A percentile compares a stretch with the other conserved stretches of the same genome.
phyloP scores from a whole-genome alignment of 2,329 filamentous ascomycete genomes.

The Sclerotinia glacialis region DNA sequence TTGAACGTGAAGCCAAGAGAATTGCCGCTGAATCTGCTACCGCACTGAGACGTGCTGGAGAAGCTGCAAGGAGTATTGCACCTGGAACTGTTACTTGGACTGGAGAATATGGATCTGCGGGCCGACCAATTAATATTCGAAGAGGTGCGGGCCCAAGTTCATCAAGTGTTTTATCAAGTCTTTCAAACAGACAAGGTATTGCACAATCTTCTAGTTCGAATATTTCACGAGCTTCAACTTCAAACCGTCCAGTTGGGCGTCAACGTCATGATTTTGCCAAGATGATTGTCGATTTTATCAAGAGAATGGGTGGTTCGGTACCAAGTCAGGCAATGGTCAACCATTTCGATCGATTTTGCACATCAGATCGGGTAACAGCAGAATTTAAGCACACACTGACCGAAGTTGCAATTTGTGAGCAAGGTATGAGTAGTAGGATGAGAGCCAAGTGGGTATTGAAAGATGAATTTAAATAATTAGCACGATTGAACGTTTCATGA shows the following conservation, averaged over 20 bases:
- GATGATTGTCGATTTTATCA: conserved; percentile 77
- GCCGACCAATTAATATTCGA: conserved; percentile 57
- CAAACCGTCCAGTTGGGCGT: conserved; percentile 41
- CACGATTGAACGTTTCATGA: not conserved
- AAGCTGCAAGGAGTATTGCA: conserved; percentile 69
- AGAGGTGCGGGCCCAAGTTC: conserved; percentile 52
- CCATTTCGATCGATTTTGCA: conserved; percentile 82
- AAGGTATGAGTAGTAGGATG: conserved; percentile 38
- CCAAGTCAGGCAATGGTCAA: conserved; percentile 84
- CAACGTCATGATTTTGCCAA: conserved; percentile 61
- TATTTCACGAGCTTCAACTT: conserved; percentile 49
- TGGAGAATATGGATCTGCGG: conserved; percentile 74
- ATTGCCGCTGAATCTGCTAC: conserved; percentile 75
- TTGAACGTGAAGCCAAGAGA: conserved; percentile 76
- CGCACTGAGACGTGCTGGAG: conserved; percentile 69
- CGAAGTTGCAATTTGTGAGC: conserved; percentile 67
- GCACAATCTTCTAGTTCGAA: conserved; percentile 42
- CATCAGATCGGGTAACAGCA: conserved; percentile 62
- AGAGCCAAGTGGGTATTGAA: conserved; percentile 39
- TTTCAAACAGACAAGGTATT: conserved; percentile 53
- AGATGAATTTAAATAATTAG: conserved; percentile 37
- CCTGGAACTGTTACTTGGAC: conserved; percentile 94
- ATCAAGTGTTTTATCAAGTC: conserved; percentile 53
- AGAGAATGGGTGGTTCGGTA: conserved; percentile 71
- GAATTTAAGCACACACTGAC: conserved; percentile 83